A percentile compares a stretch with the other conserved stretches of the same genome.
phyloP scores from a whole-genome alignment of 2,329 filamentous ascomycete species.

The Septoria linicola region DNA sequence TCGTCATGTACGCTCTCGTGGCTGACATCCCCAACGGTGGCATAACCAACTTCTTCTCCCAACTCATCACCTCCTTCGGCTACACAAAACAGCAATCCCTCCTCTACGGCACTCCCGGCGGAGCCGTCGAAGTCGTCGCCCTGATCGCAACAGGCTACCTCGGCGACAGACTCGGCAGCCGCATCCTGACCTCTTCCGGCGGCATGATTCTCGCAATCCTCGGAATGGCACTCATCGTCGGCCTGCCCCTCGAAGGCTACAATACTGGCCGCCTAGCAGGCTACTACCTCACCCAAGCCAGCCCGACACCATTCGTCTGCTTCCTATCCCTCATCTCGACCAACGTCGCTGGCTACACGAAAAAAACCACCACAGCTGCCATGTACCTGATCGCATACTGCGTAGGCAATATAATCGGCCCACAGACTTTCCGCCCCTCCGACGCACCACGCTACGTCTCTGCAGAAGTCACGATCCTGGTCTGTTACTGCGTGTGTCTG shows the following conservation, averaged over 20 bases:
- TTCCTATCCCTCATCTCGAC: slow-evolving; percentile 62
- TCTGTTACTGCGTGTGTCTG: slow-evolving; percentile 56
- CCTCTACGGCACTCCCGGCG: slow-evolving; percentile 64
- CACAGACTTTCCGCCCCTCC: slow-evolving; percentile 57
- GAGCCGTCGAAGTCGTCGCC: slow-evolving; percentile 62
- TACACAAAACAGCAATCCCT: slow-evolving; percentile 63
- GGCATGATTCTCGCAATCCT: slow-evolving; percentile 57
- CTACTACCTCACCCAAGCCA: slow-evolving; percentile 64
- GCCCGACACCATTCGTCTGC: slow-evolving; percentile 62
- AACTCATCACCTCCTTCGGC: slow-evolving; percentile 63
- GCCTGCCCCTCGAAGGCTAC: slow-evolving; percentile 56
- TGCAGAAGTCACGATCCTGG: slow-evolving; percentile 63
- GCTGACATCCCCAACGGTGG: slow-evolving; percentile 60
- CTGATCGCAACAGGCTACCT: slow-evolving; percentile 57
- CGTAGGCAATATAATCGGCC: slow-evolving; percentile 45
- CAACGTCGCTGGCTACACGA: slow-evolving; percentile 61
- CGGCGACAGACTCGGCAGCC: slow-evolving; percentile 57
- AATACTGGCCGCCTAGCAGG: slow-evolving; percentile 59
- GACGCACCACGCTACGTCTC: slow-evolving; percentile 62
- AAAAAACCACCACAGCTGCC: slow-evolving; percentile 59
- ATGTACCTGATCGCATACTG: slow-evolving; percentile 55
- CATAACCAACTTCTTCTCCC: slow-evolving; percentile 61
- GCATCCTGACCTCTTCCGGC: slow-evolving; percentile 55
- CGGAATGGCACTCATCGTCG: slow-evolving; percentile 64
- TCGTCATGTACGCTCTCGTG: slow-evolving; percentile 57